Base-by-base conservation (phyloP, 1,284 basidiomycete genomes). In the Ceraceosorus guamensis region DNA sequence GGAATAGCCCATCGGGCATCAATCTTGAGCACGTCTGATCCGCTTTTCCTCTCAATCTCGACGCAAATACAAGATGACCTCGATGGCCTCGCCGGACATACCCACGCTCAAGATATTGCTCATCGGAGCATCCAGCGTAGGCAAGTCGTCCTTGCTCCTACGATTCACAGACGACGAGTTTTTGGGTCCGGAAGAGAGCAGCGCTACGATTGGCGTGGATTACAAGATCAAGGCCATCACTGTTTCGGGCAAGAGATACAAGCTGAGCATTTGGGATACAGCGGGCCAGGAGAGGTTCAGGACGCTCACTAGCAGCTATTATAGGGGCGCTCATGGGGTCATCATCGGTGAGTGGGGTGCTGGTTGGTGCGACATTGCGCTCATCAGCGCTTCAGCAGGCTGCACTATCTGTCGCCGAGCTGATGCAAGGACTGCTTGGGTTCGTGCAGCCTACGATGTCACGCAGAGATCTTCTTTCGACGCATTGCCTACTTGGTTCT, bases 251-350 rank as follows among this genome's bases (percentile, higher is more conserved):
- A 89, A 91, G 79, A 84, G 86, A 67, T 89, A 95, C 65, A 96
- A 96, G 77, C 81, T 96, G 37, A 91, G 93, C 83, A 91, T 90
- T 33, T 73, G 70, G 70, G 70, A 73, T 37, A 73, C 70, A 4
- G 68, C 70, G 13, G 70, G 70, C 1, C 70, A 73, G n/a, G n/a
- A n/a, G n/a, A n/a, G n/a, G n/a, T n/a, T n/a, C n/a, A n/a, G n/a
- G n/a, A n/a, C n/a, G n/a, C 93, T 98, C 13, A 97, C 93, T 10
- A 81, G 92, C 62, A 92, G 89, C 71, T 97, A 98, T 78, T 97
- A 97, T 77, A 85, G 93, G 53, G 91, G 91, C 18, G 90, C 93
- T n/a, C 91, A 95, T 71, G 91, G 91, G 6, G 87, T 97, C 56
- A 88, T 98, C 61, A 82, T 98, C 52, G 89, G 89, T 87, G 32